Percentiles rank a stretch among this genome's conserved stretches.
Evolutionary conservation across 2,329 filamentous ascomycete genomes (phyloP).

Genomic region (Aspergillus fructus): DNA sequence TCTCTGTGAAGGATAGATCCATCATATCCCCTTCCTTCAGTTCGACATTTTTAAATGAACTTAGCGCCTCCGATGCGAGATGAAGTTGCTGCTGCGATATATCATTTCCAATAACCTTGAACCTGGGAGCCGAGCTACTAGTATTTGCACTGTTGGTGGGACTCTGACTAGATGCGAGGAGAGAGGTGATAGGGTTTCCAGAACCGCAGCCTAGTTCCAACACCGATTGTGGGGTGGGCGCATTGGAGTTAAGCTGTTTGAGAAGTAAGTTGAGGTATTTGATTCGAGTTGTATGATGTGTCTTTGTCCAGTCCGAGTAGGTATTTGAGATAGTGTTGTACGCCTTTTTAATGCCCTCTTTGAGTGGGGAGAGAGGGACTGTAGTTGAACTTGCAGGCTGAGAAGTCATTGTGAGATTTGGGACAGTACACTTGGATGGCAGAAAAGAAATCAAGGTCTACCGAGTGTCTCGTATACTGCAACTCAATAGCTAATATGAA

Average conservation of each 20-base stretch:
- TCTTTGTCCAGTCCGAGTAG: constrained; percentile 39
- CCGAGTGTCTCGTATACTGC: neutral
- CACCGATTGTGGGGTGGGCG: constrained; percentile 22
- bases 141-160: neutral
- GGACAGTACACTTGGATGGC: no score
- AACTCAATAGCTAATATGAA: neutral
- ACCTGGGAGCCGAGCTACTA: neutral
- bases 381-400: neutral
- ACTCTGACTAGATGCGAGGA: constrained; percentile 15
- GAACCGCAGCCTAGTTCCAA: constrained; percentile 46
- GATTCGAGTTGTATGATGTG: constrained; percentile 28
- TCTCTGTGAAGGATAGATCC: constrained; percentile 32
- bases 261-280: constrained; percentile 33
- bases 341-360: constrained; percentile 15
- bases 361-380: neutral
- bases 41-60: constrained; percentile 22
- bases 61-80: constrained; percentile 33
- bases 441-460: neutral
- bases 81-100: constrained; percentile 37
- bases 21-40: constrained; percentile 46
- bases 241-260: constrained; percentile 7
- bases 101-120: constrained; percentile 44
- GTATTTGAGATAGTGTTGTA: constrained; percentile 39
- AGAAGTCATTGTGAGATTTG: neutral
- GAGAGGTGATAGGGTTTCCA: constrained; percentile 34